Conservation (phyloP, 1,139 yeast species). For the Kodamaea arcana region DNA sequence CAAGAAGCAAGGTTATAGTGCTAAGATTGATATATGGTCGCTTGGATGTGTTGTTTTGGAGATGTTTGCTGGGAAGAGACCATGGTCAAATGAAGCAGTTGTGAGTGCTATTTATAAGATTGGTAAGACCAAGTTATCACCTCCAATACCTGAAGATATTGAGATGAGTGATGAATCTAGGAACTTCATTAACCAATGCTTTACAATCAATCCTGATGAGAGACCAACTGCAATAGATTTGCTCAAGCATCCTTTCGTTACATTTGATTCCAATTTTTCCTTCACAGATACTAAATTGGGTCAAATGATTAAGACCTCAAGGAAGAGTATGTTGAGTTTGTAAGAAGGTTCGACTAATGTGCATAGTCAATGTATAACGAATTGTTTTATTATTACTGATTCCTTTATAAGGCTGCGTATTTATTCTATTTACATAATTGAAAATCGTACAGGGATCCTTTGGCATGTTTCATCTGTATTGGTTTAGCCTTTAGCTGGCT, state of each 20-base stretch:
- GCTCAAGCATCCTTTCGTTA: conserved; percentile 59
- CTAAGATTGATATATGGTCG: conserved; percentile 92
- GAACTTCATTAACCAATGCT: conserved; percentile 71
- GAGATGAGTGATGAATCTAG: conserved; percentile 62
- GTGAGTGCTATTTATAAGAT: conserved; percentile 74
- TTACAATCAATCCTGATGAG: conserved; percentile 71
- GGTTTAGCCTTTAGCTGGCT: too few relatives aligned
- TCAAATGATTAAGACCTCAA: conserved; percentile 31
- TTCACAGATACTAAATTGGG: conserved; percentile 68
- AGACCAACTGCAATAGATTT: conserved; percentile 85
- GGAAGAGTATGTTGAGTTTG: conserved; percentile 17
- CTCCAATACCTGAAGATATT: conserved; percentile 92
- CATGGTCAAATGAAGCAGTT: conserved; percentile 79
- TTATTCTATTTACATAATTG: conserved; percentile 5
- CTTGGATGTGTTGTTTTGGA: conserved; percentile 94
- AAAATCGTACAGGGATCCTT: not conserved
- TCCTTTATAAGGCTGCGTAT: not conserved
- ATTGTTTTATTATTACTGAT: too few relatives aligned
- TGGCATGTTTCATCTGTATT: too few relatives aligned
- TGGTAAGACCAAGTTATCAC: conserved; percentile 76
- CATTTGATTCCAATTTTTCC: conserved; percentile 42
- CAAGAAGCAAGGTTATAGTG: conserved; percentile 89
- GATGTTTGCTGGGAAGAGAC: conserved; percentile 85
- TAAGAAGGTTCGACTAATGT: too few relatives aligned
- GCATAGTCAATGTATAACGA: not conserved